Base-by-base conservation (phyloP, 352 stramenopile genomes). In the Paralagenidium karlingii region DNA sequence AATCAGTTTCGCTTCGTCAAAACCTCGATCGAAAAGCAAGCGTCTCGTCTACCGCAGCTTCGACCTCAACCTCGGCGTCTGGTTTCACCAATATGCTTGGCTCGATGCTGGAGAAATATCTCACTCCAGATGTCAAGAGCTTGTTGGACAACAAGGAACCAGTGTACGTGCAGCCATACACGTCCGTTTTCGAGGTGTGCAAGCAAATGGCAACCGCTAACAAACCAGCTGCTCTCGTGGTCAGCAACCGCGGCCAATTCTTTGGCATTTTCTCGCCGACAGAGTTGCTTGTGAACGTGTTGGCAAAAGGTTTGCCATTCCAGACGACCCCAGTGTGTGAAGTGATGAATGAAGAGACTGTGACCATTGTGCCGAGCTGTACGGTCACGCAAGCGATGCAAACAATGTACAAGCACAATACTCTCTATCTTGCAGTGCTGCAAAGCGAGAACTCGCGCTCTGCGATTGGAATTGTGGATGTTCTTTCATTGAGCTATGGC, bases 191-290 rank as follows among this genome's bases (percentile, higher is more conserved):
- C 36, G 87, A 97, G 53, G 91, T 96, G 24, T 91, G 81, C 3
- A 84, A 88, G 49, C 58, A 90, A 34, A 98, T 99, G 86, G 74
- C 92, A 2, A 36, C 30, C 3, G 68, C 88, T n/a, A 89, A 76
- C 9, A 82, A 88, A 44, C 97, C 97, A 51, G 94, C 92, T 20
- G 90, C 90, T 2, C 63, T 98, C 4, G 85, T 98, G 15, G 87
- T 98, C 18, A 91, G 95, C 43, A 92, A 94, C 51, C 68, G 85
- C 25, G 79, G 80, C 0, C 70, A 96, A 49, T 89, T 96, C 40
- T 84, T 97, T 46, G 95, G 95, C 27, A 78, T 99, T 50, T 96
- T 98, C 52, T 97, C 93, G 0, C 95, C 96, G 18, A 98, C 98
- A 56, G 91, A 98, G 56, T 92, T 99, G 82, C 82, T 99, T 43